Percentiles rank a stretch among this genome's conserved stretches.
These are phyloP conservation scores for Gracilaria caudata DNA, from an alignment of 23 red algal genomes.

Conservation along the genomic window DNA sequence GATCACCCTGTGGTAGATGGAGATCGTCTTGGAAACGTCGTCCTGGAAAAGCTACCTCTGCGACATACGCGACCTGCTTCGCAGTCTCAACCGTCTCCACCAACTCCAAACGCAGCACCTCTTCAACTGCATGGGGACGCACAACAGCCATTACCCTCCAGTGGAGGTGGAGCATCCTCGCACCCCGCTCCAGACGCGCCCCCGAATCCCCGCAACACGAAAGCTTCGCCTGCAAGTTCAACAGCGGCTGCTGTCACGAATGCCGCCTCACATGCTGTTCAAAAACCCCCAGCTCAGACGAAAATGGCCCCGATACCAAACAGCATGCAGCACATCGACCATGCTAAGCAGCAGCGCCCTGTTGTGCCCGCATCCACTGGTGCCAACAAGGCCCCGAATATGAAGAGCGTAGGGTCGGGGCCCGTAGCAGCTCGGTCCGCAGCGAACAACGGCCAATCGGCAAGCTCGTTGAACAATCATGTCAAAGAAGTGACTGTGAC, in stretches of 20 bases:
- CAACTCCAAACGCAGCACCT: neutral
- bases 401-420: neutral
- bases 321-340: neutral
- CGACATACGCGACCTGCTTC: neutral
- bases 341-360: too few relatives aligned
- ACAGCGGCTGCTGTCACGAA: neutral
- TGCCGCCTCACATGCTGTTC: neutral
- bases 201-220: neutral
- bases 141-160: neutral
- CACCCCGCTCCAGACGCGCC: neutral
- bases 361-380: neutral
- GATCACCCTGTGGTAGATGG: conserved; percentile 5
- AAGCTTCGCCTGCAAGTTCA: neutral
- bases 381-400: neutral
- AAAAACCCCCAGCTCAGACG: neutral
- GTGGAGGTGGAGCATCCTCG: neutral
- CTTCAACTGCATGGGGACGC: neutral
- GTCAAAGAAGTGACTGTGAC: neutral
- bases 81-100: neutral
- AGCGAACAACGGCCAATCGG: neutral
- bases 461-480: neutral
- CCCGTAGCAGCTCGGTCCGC: neutral
- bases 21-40: conserved; percentile 40
- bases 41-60: conserved; percentile 8
- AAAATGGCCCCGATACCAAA: neutral